Conservation (phyloP, 225 moss, liverwort and hornwort genomes). For the Marchantia polymorpha region DNA sequence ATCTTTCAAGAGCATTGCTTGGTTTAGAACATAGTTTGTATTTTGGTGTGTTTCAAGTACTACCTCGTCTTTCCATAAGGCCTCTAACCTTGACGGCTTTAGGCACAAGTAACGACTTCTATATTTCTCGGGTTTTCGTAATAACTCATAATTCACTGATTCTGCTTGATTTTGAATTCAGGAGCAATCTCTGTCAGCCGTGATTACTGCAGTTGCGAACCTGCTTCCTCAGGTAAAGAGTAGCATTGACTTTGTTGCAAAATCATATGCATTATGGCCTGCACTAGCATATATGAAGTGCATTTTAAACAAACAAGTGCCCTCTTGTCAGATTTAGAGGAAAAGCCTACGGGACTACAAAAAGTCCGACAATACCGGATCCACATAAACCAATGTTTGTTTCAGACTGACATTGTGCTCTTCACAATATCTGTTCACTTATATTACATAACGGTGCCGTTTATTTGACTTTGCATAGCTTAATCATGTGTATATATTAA, state of each 20-base stretch:
- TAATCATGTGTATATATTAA: neutral
- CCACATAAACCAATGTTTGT: too few species aligned
- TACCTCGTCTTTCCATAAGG: neutral
- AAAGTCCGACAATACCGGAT: too few species aligned
- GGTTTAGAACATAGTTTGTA: neutral
- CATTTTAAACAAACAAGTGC: too few species aligned
- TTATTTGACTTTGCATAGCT: too few species aligned
- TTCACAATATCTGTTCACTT: too few species aligned
- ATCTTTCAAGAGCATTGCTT: neutral
- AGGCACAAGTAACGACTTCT: neutral
- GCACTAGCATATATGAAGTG: too few species aligned
- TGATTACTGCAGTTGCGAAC: constrained; percentile 68
- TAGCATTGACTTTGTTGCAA: neutral
- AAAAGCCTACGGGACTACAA: too few species aligned
- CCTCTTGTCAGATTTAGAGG: too few species aligned
- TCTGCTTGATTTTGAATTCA: constrained; percentile 14
- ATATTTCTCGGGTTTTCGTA: neutral
- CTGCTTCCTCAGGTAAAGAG: constrained; percentile 69
- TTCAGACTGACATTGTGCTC: too few species aligned
- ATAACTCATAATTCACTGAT: neutral
- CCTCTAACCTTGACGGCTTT: neutral
- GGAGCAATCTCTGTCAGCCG: constrained; percentile 77
- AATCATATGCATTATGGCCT: neutral
- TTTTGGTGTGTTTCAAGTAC: neutral
- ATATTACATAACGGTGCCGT: too few species aligned